Percentiles rank a stretch among this genome's conserved stretches.
Evolutionary conservation across 257 asterid genomes (phyloP).

Genomic region (Scutellaria baicalensis): DNA sequence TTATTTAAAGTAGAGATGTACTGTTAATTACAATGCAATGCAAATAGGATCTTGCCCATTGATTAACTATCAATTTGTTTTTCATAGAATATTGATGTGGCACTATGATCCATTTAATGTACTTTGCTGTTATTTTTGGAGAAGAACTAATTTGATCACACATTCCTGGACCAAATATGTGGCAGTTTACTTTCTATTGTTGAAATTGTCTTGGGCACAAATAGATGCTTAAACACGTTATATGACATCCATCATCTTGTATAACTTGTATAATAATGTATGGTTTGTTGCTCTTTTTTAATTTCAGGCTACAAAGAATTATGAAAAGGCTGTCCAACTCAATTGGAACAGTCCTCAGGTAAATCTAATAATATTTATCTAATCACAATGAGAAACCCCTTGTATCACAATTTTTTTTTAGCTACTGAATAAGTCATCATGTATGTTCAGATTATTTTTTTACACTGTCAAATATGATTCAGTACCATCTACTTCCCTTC

Average conservation of each 20-base stretch:
- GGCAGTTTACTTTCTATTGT: not conserved
- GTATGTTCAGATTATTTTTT: not conserved
- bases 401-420: not conserved
- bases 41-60: not conserved
- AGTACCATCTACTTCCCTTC: not conserved
- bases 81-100: slow-evolving; percentile 6
- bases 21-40: not conserved
- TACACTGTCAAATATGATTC: not conserved
- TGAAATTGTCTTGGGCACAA: not conserved
- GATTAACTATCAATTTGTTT: not conserved
- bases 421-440: not conserved
- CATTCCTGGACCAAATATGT: slow-evolving; percentile 8
- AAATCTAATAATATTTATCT: slow-evolving; percentile 18
- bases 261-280: not conserved
- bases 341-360: slow-evolving; percentile 99
- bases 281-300: slow-evolving; percentile 17
- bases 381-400: not conserved
- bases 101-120: slow-evolving; percentile 4
- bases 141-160: not conserved
- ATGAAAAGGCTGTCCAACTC: slow-evolving; percentile 95
- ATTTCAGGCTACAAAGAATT: slow-evolving; percentile 85
- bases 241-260: not conserved
- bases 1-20: not conserved
- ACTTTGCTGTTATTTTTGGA: not conserved
- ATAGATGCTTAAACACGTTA: slow-evolving; percentile 6